Conservation (phyloP, 768 basidiomycete genomes). For the Psilocybe tampanensis region DNA sequence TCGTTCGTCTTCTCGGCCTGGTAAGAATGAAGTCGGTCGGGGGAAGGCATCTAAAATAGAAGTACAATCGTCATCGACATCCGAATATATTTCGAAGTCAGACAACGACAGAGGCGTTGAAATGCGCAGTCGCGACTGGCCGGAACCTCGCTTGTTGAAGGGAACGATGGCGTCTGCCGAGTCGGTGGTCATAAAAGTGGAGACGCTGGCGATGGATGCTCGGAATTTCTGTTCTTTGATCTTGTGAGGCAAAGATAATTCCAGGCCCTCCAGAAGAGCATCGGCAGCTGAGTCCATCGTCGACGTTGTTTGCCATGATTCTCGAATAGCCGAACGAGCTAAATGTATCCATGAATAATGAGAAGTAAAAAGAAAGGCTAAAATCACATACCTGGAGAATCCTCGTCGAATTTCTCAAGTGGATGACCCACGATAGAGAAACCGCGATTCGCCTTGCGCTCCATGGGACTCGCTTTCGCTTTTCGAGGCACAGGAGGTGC, state of each 20-base stretch:
- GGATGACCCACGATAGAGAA: slow-evolving; percentile 27
- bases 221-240: slow-evolving; percentile 37
- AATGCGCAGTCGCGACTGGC: slow-evolving; percentile 25
- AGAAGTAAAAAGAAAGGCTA: not conserved
- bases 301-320: slow-evolving; percentile 48
- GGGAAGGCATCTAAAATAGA: slow-evolving; percentile 42
- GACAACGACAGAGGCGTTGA: slow-evolving; percentile 34
- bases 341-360: not conserved
- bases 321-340: slow-evolving; percentile 32
- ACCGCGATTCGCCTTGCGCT: slow-evolving; percentile 30
- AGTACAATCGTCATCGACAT: slow-evolving; percentile 36
- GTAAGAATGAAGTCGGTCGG: slow-evolving; percentile 38
- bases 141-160: slow-evolving; percentile 15
- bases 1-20: slow-evolving; percentile 34
- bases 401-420: slow-evolving; percentile 3
- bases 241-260: slow-evolving; percentile 35
- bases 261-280: slow-evolving; percentile 41
- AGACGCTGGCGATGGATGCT: slow-evolving; percentile 53
- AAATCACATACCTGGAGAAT: slow-evolving; percentile 5
- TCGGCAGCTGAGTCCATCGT: slow-evolving; percentile 35
- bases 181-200: slow-evolving; percentile 56
- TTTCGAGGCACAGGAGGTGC: slow-evolving; percentile 18
- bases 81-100: slow-evolving; percentile 43
- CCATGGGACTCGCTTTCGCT: slow-evolving; percentile 14
- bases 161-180: slow-evolving; percentile 64